Evolutionary conservation across 2,329 filamentous ascomycete species (phyloP).

Genomic region (Cladophialophora chaetospira): DNA sequence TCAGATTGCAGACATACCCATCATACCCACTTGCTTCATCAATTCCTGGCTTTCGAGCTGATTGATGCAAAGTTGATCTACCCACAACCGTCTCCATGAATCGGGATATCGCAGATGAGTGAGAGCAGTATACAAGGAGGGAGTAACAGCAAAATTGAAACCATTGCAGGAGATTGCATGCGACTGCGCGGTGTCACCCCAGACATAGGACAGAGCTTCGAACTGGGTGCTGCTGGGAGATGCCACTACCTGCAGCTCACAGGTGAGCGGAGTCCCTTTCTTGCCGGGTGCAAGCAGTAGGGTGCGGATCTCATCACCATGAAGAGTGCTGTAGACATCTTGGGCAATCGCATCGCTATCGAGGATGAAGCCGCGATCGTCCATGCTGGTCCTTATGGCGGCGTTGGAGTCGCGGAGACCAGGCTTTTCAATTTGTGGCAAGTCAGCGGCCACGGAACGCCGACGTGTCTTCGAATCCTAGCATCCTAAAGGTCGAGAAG

Average conservation of each 20-base stretch:
- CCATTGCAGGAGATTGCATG: slow-evolving; percentile 22
- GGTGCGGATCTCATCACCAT: slow-evolving; percentile 17
- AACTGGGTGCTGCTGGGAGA: slow-evolving; percentile 19
- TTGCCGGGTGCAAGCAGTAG: slow-evolving; percentile 19
- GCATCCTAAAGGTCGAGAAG: too few species aligned
- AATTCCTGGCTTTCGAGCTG: slow-evolving; percentile 14
- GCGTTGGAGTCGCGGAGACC: neutral
- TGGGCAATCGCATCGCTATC: slow-evolving; percentile 14
- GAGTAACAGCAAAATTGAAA: slow-evolving; percentile 21
- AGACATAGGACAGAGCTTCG: slow-evolving; percentile 27
- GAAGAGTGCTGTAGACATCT: slow-evolving; percentile 22
- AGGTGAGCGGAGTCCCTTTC: slow-evolving; percentile 17
- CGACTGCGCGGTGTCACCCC: slow-evolving; percentile 18
- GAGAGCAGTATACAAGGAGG: slow-evolving; percentile 19
- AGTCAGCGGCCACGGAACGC: too few species aligned
- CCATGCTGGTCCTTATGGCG: slow-evolving; percentile 2
- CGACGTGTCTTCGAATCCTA: too few species aligned
- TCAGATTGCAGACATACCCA: slow-evolving; percentile 16
- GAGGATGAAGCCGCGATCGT: slow-evolving; percentile 22
- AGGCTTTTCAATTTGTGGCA: neutral
- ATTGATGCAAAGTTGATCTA: slow-evolving; percentile 28
- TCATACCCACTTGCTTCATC: slow-evolving; percentile 19
- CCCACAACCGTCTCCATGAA: slow-evolving; percentile 24
- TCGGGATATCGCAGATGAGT: slow-evolving; percentile 16
- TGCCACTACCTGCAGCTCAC: slow-evolving; percentile 19